A percentile compares a stretch with the other conserved stretches of the same genome.
Conservation (phyloP, 2,329 filamentous ascomycete genomes). For the Trichoderma polysporum region DNA sequence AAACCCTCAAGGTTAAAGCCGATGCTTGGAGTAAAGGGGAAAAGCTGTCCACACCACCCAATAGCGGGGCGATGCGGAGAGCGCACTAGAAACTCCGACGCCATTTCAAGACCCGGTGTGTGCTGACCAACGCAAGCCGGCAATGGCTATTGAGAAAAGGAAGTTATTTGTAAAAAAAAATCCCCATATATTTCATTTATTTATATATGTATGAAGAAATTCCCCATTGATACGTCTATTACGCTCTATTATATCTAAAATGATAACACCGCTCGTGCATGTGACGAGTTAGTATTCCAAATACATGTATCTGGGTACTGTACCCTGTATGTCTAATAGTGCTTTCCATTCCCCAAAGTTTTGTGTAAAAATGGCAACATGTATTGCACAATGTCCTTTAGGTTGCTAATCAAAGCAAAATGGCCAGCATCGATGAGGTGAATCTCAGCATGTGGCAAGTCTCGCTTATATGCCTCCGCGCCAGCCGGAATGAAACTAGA, state of each 20-base stretch:
- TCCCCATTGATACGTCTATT: too few relatives aligned
- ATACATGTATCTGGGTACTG: too few relatives aligned
- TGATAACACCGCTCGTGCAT: not conserved
- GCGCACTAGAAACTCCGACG: slow-evolving; percentile 10
- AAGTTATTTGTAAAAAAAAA: too few relatives aligned
- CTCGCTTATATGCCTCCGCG: slow-evolving; percentile 53
- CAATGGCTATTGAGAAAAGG: too few relatives aligned
- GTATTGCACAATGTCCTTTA: not conserved
- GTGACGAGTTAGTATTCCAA: too few relatives aligned
- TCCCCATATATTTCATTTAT: too few relatives aligned
- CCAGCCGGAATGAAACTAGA: slow-evolving; percentile 49
- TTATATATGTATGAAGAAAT: too few relatives aligned
- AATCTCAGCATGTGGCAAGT: slow-evolving; percentile 49
- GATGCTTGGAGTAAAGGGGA: not conserved
- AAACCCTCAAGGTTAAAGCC: not conserved
- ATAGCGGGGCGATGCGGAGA: too few relatives aligned
- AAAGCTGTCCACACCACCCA: too few relatives aligned
- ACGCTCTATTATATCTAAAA: not conserved
- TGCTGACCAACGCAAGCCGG: too few relatives aligned
- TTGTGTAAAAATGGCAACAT: not conserved
- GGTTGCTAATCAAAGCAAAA: slow-evolving; percentile 43
- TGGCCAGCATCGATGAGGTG: slow-evolving; percentile 55
- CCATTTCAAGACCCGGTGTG: not conserved
- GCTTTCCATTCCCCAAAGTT: not conserved
- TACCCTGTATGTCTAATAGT: not conserved